phyloP scores from a whole-genome alignment of 179 eudicot species.

The Vitellaria paradoxa region DNA sequence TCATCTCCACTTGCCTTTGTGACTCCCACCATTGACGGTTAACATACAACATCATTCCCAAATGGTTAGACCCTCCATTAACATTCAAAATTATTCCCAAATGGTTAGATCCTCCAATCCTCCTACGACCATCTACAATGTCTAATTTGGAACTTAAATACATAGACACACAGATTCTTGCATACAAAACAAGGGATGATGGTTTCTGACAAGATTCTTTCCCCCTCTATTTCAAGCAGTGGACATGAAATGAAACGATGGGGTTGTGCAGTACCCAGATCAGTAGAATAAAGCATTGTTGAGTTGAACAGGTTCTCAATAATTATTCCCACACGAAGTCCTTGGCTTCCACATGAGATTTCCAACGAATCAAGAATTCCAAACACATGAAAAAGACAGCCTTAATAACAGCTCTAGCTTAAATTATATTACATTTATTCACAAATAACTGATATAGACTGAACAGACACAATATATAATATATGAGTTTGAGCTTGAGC shows the following conservation, averaged over 20 bases:
- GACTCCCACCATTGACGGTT: no score
- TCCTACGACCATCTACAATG: background rate
- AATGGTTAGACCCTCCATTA: no score
- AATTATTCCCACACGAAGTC: background rate
- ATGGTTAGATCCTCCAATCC: no score
- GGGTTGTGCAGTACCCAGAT: background rate
- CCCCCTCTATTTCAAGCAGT: background rate
- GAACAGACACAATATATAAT: slow-evolving; percentile 24
- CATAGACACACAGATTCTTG: background rate
- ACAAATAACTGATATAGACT: slow-evolving; percentile 21
- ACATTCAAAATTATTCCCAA: no score
- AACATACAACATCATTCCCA: no score
- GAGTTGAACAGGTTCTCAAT: background rate
- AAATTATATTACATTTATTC: slow-evolving; percentile 22
- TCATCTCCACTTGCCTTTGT: no score
- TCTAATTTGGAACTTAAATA: background rate
- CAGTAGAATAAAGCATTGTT: background rate
- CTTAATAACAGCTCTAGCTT: slow-evolving; percentile 1
- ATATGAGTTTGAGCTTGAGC: no score
- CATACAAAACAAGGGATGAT: background rate
- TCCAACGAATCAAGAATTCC: background rate
- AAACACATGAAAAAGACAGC: background rate
- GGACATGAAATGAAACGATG: background rate
- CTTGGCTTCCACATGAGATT: background rate
- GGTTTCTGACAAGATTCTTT: background rate